A percentile compares a stretch with the other conserved stretches of the same genome.
Evolutionary conservation across 2,329 filamentous ascomycete species (phyloP).

Genomic region (Fusarium nygamai): DNA sequence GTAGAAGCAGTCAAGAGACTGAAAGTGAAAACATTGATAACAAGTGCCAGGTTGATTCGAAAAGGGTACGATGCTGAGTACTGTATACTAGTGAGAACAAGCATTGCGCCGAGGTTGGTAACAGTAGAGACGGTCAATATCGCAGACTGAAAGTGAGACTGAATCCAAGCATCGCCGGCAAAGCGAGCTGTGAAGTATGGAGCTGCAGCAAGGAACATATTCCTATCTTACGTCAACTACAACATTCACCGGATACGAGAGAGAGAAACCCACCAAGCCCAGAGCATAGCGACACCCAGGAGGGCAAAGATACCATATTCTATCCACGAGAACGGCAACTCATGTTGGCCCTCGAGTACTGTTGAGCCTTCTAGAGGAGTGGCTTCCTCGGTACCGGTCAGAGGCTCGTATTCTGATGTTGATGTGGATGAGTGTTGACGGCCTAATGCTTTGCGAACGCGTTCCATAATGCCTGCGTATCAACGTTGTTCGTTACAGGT

Average conservation of each 20-base stretch:
- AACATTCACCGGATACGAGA: neutral
- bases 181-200: slow-evolving; percentile 93
- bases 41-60: slow-evolving; percentile 80
- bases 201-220: slow-evolving; percentile 96
- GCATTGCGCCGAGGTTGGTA: slow-evolving; percentile 80
- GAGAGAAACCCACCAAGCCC: slow-evolving; percentile 79
- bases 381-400: slow-evolving; percentile 44
- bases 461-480: slow-evolving; percentile 38
- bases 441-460: slow-evolving; percentile 39
- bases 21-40: slow-evolving; percentile 82
- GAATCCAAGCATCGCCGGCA: slow-evolving; percentile 73
- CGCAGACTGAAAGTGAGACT: slow-evolving; percentile 86
- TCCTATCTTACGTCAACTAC: slow-evolving; percentile 64
- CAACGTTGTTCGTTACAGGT: neutral
- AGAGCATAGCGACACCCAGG: slow-evolving; percentile 92
- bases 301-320: slow-evolving; percentile 88
- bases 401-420: slow-evolving; percentile 48
- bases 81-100: slow-evolving; percentile 83
- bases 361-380: slow-evolving; percentile 41
- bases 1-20: slow-evolving; percentile 84
- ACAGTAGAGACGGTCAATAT: slow-evolving; percentile 88
- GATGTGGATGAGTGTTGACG: slow-evolving; percentile 36
- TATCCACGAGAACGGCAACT: slow-evolving; percentile 78
- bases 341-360: slow-evolving; percentile 48
- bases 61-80: slow-evolving; percentile 85